Conservation (phyloP, 1,139 yeast genomes). For the Pichia sp. region DNA sequence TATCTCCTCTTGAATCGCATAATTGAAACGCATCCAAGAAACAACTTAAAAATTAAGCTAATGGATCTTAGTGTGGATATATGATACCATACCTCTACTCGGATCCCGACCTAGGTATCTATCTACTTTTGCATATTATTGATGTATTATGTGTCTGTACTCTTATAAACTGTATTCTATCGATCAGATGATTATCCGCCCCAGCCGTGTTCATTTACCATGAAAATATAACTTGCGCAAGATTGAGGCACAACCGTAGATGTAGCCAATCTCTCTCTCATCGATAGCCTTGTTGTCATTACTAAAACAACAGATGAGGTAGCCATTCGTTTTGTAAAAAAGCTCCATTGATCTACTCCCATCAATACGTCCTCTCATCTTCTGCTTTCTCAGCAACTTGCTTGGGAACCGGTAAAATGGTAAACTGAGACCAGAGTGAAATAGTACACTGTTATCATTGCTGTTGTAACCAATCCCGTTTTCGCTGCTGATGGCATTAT, state of each 20-base stretch:
- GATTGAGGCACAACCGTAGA: constrained; percentile 35
- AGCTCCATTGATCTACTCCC: constrained; percentile 43
- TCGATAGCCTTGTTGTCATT: constrained; percentile 30
- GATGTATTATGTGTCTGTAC: too few relatives aligned
- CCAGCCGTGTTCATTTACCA: too few relatives aligned
- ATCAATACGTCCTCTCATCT: constrained; percentile 1
- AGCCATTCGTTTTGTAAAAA: constrained; percentile 51
- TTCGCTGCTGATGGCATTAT: constrained; percentile 43
- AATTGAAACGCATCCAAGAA: constrained; percentile 20
- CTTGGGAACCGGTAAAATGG: constrained; percentile 39
- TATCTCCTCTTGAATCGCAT: constrained; percentile 24
- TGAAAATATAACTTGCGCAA: constrained; percentile 36
- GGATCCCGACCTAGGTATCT: too few relatives aligned
- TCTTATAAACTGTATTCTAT: too few relatives aligned
- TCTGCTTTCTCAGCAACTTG: constrained; percentile 10
- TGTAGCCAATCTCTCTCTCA: constrained; percentile 40
- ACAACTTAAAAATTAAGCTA: constrained; percentile 21
- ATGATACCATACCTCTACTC: too few relatives aligned
- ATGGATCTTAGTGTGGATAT: constrained; percentile 14
- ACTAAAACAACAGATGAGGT: constrained; percentile 45
- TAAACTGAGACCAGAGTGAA: constrained; percentile 43
- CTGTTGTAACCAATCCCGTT: constrained; percentile 36
- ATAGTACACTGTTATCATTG: constrained; percentile 29
- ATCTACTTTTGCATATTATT: too few relatives aligned
- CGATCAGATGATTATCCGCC: too few relatives aligned